Percentiles rank a stretch among this genome's conserved stretches.
Conservation (phyloP, 495 filamentous ascomycete species). For the Astrothelium macrocarpum region DNA sequence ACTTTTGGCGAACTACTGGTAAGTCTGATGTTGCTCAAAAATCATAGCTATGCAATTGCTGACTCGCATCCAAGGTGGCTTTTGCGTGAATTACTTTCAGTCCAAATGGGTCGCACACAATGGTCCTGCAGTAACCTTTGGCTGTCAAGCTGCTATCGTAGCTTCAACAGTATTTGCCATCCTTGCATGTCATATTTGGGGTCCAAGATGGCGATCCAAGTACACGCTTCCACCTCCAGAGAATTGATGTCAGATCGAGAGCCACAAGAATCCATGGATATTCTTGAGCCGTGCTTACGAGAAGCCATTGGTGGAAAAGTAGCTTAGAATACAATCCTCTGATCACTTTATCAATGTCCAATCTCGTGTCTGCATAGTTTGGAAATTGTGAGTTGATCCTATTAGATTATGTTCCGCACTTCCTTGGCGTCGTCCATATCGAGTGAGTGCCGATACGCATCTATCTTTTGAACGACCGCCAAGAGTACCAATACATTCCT, state of each 20-base stretch:
- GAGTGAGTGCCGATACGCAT: too few relatives aligned
- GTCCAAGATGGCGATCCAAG: constrained; percentile 9
- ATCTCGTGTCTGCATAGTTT: too few relatives aligned
- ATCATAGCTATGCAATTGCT: not conserved
- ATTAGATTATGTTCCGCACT: too few relatives aligned
- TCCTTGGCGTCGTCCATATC: too few relatives aligned
- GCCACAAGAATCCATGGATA: too few relatives aligned
- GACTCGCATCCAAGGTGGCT: constrained; percentile 24
- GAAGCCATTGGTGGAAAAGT: too few relatives aligned
- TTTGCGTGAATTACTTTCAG: constrained; percentile 42
- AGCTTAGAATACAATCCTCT: too few relatives aligned
- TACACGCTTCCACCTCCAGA: constrained; percentile 5
- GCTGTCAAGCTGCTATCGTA: constrained; percentile 37
- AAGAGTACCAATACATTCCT: too few relatives aligned
- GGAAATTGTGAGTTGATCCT: too few relatives aligned
- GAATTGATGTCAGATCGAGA: not conserved
- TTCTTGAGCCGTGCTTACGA: too few relatives aligned
- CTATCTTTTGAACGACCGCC: too few relatives aligned
- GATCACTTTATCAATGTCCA: too few relatives aligned
- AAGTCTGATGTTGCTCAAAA: not conserved
- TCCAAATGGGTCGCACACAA: constrained; percentile 36
- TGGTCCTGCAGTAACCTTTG: constrained; percentile 37
- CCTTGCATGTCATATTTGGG: constrained; percentile 14
- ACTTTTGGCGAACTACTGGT: constrained; percentile 38
- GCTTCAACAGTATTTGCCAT: constrained; percentile 29